Evolutionary conservation across 1,284 basidiomycete species (phyloP).

Genomic region (Ceratobasidium sp.): DNA sequence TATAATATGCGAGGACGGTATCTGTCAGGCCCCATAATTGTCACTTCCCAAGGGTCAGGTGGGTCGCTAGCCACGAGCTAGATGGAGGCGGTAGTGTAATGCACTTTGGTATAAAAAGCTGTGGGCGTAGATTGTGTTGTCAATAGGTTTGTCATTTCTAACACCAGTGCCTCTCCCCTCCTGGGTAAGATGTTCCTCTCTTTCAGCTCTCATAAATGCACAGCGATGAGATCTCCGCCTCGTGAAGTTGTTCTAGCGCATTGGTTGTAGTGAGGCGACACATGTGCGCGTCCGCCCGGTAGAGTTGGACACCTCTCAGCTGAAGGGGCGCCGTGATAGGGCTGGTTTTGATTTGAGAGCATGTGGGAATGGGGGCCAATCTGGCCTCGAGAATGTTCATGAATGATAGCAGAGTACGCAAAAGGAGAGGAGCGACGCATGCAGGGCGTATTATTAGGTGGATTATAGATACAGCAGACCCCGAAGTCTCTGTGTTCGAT

Average conservation of each 20-base stretch:
- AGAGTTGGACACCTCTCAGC: no score
- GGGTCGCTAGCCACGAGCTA: neutral
- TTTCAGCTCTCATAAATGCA: neutral
- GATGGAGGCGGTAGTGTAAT: neutral
- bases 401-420: neutral
- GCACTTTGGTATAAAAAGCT: no score
- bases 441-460: neutral
- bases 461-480: neutral
- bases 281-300: neutral
- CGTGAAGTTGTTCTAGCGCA: slow-evolving; percentile 6
- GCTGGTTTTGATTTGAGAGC: neutral
- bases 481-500: neutral
- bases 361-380: neutral
- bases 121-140: neutral
- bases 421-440: neutral
- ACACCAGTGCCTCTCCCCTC: slow-evolving; percentile 3
- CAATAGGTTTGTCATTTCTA: neutral
- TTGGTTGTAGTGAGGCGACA: neutral
- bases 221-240: slow-evolving; percentile 6
- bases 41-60: neutral
- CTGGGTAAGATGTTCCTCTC: neutral
- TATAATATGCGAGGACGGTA: slow-evolving; percentile 15
- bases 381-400: neutral
- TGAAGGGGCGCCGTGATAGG: no score
- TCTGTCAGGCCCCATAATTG: slow-evolving; percentile 23